These are phyloP conservation scores for Colletotrichum orchidophilum DNA, from an alignment of 2,329 filamentous ascomycete genomes.

Conservation along the genomic window DNA sequence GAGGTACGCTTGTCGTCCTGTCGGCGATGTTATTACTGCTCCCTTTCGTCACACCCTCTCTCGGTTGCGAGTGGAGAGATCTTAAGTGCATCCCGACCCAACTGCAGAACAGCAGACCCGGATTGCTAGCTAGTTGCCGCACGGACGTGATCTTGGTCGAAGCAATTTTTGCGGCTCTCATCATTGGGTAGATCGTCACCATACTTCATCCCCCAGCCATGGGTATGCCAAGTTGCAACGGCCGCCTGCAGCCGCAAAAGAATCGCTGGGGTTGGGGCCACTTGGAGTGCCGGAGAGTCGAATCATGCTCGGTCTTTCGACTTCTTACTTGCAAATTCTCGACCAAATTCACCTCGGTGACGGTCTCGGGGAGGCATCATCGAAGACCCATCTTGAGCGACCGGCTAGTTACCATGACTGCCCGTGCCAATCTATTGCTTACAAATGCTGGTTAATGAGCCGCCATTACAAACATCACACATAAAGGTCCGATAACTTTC, in stretches of 20 bases:
- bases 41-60: conserved; percentile 27
- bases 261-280: conserved; percentile 13
- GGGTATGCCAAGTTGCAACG: conserved; percentile 31
- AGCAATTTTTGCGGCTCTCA: conserved; percentile 18
- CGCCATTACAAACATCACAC: not conserved
- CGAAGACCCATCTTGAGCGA: conserved; percentile 4
- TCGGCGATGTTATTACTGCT: conserved; percentile 12
- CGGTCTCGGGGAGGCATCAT: not conserved
- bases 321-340: conserved; percentile 14
- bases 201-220: conserved; percentile 16
- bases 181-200: conserved; percentile 19
- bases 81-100: conserved; percentile 11
- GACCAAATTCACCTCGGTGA: conserved; percentile 24
- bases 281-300: conserved; percentile 15
- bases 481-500: not conserved
- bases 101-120: conserved; percentile 13
- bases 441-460: not conserved
- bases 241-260: conserved; percentile 29
- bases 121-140: conserved; percentile 15
- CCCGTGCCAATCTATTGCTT: not conserved
- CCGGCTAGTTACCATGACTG: not conserved
- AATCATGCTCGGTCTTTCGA: conserved; percentile 11
- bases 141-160: conserved; percentile 9
- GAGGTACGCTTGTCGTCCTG: not conserved
- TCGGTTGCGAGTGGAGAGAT: conserved; percentile 25